These are phyloP conservation scores for Ogataea naganishii DNA, from an alignment of 805 yeast genomes.

Conservation along the genomic window DNA sequence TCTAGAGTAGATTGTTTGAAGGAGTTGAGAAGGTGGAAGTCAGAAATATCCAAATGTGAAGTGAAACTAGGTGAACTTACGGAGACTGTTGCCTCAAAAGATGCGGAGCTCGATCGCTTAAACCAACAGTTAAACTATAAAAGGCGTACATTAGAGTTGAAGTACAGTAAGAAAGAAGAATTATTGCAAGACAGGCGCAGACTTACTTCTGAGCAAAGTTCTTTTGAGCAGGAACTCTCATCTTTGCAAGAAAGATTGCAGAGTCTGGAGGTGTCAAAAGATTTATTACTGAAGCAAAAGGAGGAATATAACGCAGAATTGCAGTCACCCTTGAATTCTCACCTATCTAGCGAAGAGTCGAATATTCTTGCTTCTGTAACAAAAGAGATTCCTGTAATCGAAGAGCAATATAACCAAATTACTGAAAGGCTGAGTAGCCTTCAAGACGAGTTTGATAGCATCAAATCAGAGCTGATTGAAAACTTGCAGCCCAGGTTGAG, in stretches of 20 bases:
- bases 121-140: conserved; percentile 34
- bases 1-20: conserved; percentile 68
- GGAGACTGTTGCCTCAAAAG: conserved; percentile 31
- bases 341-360: conserved; percentile 42
- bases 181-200: conserved; percentile 33
- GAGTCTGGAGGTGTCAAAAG: conserved; percentile 25
- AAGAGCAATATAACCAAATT: conserved; percentile 30
- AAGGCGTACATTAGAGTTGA: conserved; percentile 33
- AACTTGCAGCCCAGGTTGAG: conserved; percentile 42
- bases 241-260: conserved; percentile 27
- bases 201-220: conserved; percentile 30
- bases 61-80: conserved; percentile 30
- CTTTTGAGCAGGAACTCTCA: conserved; percentile 34
- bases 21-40: conserved; percentile 41
- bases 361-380: conserved; percentile 27
- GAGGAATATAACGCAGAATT: conserved; percentile 41
- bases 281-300: conserved; percentile 28
- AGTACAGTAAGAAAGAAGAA: conserved; percentile 33
- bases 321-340: conserved; percentile 41
- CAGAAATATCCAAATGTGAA: conserved; percentile 34
- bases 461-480: conserved; percentile 51
- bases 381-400: conserved; percentile 27
- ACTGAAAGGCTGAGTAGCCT: conserved; percentile 31
- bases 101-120: conserved; percentile 40
- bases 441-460: conserved; percentile 36